Percentiles rank a stretch among this genome's conserved stretches.
phyloP scores from a whole-genome alignment of 2,329 filamentous ascomycete species.

The Coniochaeta hoffmannii region DNA sequence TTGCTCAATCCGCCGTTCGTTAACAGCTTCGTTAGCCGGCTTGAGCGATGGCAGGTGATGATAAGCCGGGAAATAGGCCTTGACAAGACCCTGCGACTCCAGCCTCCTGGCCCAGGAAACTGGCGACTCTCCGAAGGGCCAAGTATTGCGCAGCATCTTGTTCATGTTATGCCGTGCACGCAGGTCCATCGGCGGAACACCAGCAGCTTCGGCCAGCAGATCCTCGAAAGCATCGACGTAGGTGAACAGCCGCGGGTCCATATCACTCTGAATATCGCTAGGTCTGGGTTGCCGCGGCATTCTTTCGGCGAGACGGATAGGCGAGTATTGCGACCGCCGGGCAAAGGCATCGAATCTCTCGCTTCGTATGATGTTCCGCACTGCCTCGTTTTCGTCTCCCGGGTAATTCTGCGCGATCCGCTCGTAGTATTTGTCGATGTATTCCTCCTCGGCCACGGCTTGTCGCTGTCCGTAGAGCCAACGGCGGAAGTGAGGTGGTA shows the following conservation, averaged over 20 bases:
- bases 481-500: not conserved
- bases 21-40: not conserved
- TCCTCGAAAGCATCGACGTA: conserved; percentile 54
- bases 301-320: conserved; percentile 28
- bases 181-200: conserved; percentile 33
- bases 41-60: not conserved
- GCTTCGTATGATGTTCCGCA: not conserved
- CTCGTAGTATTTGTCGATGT: not conserved
- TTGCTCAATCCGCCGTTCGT: not conserved
- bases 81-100: conserved; percentile 6
- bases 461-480: not conserved
- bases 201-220: conserved; percentile 39
- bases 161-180: conserved; percentile 5
- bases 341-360: conserved; percentile 20
- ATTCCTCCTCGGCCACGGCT: not conserved
- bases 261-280: conserved; percentile 29
- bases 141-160: not conserved
- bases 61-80: not conserved
- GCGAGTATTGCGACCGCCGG: conserved; percentile 34
- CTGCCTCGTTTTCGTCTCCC: not conserved
- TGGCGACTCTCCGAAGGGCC: conserved; percentile 5
- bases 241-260: conserved; percentile 34
- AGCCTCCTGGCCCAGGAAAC: conserved; percentile 8
- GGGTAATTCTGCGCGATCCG: not conserved
- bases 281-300: conserved; percentile 34